These are phyloP conservation scores for Fusarium liriodendri DNA, from an alignment of 2,329 filamentous ascomycete species.

Conservation along the genomic window DNA sequence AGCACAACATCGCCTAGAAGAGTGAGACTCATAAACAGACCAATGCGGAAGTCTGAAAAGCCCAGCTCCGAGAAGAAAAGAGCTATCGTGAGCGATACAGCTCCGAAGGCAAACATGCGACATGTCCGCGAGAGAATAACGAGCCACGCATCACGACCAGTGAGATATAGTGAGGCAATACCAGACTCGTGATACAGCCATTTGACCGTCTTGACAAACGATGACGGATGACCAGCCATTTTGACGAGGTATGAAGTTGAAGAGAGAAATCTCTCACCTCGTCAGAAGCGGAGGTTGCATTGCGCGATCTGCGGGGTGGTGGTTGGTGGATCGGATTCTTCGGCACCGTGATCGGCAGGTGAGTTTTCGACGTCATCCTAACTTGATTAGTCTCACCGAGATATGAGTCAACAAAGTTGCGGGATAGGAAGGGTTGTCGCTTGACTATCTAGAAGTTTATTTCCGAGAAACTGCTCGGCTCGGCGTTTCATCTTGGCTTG, in stretches of 20 bases:
- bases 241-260: background rate
- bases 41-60: slow-evolving; percentile 68
- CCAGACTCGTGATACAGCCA: slow-evolving; percentile 60
- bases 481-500: background rate
- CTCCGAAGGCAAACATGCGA: slow-evolving; percentile 74
- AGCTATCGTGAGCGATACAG: slow-evolving; percentile 69
- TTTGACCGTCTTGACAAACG: slow-evolving; percentile 21
- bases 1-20: slow-evolving; percentile 70
- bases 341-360: slow-evolving; percentile 29
- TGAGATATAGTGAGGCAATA: slow-evolving; percentile 56
- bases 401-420: background rate
- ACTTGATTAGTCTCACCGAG: background rate
- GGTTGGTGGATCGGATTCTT: slow-evolving; percentile 22
- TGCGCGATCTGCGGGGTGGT: slow-evolving; percentile 23
- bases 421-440: background rate
- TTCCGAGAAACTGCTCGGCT: background rate
- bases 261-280: background rate
- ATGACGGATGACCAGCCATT: slow-evolving; percentile 19
- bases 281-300: slow-evolving; percentile 2
- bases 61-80: slow-evolving; percentile 68
- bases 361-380: slow-evolving; percentile 14
- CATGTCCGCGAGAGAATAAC: slow-evolving; percentile 51
- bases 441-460: background rate
- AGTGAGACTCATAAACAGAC: slow-evolving; percentile 74
- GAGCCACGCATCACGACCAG: slow-evolving; percentile 52